phyloP scores from a whole-genome alignment of 352 stramenopile species.

The Globisporangium radiosum region DNA sequence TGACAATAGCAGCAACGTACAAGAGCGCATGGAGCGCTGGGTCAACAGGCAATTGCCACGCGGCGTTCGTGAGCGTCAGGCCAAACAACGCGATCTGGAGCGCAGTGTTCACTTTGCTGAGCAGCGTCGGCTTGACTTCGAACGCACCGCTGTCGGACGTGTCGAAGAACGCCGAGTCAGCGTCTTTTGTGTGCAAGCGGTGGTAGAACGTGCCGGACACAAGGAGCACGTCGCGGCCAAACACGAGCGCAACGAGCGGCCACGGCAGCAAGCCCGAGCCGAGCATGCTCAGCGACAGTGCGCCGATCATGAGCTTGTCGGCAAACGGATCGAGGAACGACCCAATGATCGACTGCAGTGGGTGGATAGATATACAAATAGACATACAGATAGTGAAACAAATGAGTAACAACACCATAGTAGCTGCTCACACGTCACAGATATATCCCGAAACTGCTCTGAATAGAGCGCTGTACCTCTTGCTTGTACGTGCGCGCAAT shows the following conservation, averaged over 20 bases:
- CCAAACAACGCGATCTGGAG: slow-evolving; percentile 73
- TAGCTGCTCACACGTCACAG: no score
- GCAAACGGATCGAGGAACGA: slow-evolving; percentile 80
- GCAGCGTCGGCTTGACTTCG: slow-evolving; percentile 56
- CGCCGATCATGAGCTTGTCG: slow-evolving; percentile 75
- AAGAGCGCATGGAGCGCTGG: slow-evolving; percentile 52
- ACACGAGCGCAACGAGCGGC: slow-evolving; percentile 57
- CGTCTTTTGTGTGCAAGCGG: slow-evolving; percentile 64
- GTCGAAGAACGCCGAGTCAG: slow-evolving; percentile 69
- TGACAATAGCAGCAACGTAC: slow-evolving; percentile 27
- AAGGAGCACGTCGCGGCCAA: slow-evolving; percentile 66
- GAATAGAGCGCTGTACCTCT: slow-evolving; percentile 22
- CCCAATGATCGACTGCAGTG: slow-evolving; percentile 54
- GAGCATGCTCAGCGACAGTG: slow-evolving; percentile 70
- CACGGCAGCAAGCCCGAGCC: slow-evolving; percentile 56
- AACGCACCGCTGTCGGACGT: slow-evolving; percentile 66
- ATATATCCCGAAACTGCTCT: no score
- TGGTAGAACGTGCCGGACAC: slow-evolving; percentile 76
- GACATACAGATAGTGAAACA: not conserved
- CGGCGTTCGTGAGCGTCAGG: slow-evolving; percentile 63
- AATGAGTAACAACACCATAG: not conserved
- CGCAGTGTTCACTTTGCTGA: slow-evolving; percentile 80
- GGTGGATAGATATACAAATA: no score
- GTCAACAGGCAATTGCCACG: slow-evolving; percentile 59
- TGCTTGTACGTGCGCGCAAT: slow-evolving; percentile 71